Base-by-base conservation (phyloP, 2,329 filamentous ascomycete genomes). In the Exutisphaerella laricina region DNA sequence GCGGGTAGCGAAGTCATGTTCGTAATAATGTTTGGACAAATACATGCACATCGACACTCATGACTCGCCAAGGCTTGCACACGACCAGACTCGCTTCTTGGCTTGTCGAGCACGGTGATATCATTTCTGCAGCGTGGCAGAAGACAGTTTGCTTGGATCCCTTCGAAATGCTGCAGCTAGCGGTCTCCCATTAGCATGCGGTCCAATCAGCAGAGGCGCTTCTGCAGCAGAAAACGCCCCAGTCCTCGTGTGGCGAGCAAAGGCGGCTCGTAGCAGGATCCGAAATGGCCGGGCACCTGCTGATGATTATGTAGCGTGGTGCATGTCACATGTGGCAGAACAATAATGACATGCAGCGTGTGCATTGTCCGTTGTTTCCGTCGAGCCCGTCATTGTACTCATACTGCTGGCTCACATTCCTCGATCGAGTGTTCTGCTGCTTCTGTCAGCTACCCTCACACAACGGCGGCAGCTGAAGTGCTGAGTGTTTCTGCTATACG, bases 331-430 rank as follows among this genome's bases (percentile, higher is more conserved):
- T 33, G 31, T 5, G n/a, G n/a, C 31, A 33, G 10, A 23, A 23
- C 33, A 35, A n/a, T n/a, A n/a, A 35, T 35, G 33, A 35, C 20
- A 35, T 35, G 33, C 33, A 35, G 17, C n/a, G n/a, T n/a, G n/a
- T n/a, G n/a, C n/a, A n/a, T n/a, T n/a, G n/a, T n/a, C n/a, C n/a
- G n/a, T n/a, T n/a, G n/a, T n/a, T n/a, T n/a, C n/a, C n/a, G n/a
- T n/a, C n/a, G n/a, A n/a, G n/a, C n/a, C n/a, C n/a, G n/a, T n/a
- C n/a, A n/a, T n/a, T n/a, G n/a, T n/a, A n/a, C n/a, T n/a, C n/a
- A n/a, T n/a, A n/a, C n/a, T n/a, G n/a, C n/a, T n/a, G n/a, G n/a
- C n/a, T n/a, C n/a, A 23, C 18, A 23, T 23, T 35, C 31, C 31
- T 9, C 31, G 23, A 26, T 7, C 23, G 12, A 26, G 6, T 26